A percentile compares a stretch with the other conserved stretches of the same genome.
phyloP scores from a whole-genome alignment of 768 basidiomycete species.

The Floccularia luteovirens region DNA sequence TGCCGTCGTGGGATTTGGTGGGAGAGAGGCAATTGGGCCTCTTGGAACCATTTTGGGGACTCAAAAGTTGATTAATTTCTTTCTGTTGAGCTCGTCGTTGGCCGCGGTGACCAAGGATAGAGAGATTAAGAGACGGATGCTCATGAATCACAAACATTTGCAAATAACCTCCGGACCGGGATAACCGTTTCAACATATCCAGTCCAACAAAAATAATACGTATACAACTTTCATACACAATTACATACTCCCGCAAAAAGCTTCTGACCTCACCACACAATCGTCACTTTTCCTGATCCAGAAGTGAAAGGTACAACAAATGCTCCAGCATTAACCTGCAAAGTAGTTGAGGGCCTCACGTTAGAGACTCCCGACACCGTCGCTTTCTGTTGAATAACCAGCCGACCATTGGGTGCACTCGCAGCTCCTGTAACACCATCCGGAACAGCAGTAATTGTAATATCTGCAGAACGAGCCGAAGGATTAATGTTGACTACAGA shows the following conservation, averaged over 20 bases:
- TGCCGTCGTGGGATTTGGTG: constrained; percentile 30
- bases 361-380: constrained; percentile 25
- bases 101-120: background rate
- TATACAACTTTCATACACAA: too few species aligned
- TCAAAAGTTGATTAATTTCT: constrained; percentile 8
- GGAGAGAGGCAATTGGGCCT: constrained; percentile 15
- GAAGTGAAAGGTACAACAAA: constrained; percentile 33
- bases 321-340: constrained; percentile 36
- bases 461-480: constrained; percentile 22
- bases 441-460: constrained; percentile 32
- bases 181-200: too few species aligned
- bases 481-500: constrained; percentile 32
- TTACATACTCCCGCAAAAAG: too few species aligned
- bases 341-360: constrained; percentile 28
- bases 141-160: background rate
- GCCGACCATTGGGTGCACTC: constrained; percentile 34
- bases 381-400: constrained; percentile 37
- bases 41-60: constrained; percentile 26
- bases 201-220: too few species aligned
- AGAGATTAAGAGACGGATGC: background rate
- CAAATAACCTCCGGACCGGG: background rate
- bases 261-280: too few species aligned
- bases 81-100: background rate
- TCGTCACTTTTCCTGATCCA: constrained; percentile 28
- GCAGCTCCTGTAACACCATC: constrained; percentile 33